Evolutionary conservation across 768 basidiomycete species (phyloP).

Genomic region (Boletales sp.): DNA sequence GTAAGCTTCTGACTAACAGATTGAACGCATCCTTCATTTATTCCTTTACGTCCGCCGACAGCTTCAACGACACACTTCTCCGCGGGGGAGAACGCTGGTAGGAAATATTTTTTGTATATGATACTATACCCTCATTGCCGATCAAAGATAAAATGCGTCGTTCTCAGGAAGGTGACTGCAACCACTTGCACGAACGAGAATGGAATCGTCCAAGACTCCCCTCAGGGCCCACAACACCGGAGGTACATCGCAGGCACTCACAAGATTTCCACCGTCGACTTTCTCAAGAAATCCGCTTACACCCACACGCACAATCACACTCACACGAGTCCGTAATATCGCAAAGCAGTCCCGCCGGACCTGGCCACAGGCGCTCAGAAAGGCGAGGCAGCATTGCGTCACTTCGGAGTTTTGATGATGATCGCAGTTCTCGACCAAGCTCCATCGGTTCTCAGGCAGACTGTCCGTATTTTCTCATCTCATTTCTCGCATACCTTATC

Average conservation of each 20-base stretch:
- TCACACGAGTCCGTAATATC: conserved; percentile 16
- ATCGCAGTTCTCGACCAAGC: conserved; percentile 39
- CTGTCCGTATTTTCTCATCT: conserved; percentile 35
- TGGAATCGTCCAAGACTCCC: conserved; percentile 40
- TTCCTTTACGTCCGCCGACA: conserved; percentile 8
- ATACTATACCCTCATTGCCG: background rate
- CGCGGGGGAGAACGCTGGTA: conserved; percentile 12
- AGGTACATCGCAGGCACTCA: conserved; percentile 23
- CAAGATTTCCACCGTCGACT: conserved; percentile 26
- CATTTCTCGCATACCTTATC: background rate
- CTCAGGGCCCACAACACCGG: conserved; percentile 24
- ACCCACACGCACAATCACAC: conserved; percentile 19
- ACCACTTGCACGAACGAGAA: conserved; percentile 44
- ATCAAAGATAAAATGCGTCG: conserved; percentile 28
- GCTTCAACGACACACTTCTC: conserved; percentile 29
- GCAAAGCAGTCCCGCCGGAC: conserved; percentile 5
- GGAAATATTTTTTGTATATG: conserved; percentile 15
- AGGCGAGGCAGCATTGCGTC: conserved; percentile 40
- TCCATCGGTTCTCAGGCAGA: conserved; percentile 51
- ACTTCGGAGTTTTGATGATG: conserved; percentile 39
- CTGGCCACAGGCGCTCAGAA: conserved; percentile 9
- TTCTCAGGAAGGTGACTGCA: conserved; percentile 28
- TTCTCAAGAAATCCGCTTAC: conserved; percentile 27
- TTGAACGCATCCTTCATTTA: background rate
- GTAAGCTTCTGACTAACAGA: conserved; percentile 11